Percentiles rank a stretch among this genome's conserved stretches.
Conservation (phyloP, 176 grass and related monocot species). For the Phyllostachys edulis region DNA sequence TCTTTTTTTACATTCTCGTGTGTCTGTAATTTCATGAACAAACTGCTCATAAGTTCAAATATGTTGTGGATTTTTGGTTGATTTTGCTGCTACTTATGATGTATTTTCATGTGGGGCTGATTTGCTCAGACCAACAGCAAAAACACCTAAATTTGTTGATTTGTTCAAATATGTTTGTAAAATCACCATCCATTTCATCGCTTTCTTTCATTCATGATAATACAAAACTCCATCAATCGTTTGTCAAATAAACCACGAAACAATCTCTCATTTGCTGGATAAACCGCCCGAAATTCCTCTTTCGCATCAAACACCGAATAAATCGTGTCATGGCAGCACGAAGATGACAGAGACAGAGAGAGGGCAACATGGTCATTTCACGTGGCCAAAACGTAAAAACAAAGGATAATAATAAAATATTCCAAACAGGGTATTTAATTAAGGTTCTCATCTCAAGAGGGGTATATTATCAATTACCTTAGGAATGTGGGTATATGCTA, state of each 20-base stretch:
- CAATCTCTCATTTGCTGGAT: too few species aligned
- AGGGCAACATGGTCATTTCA: too few species aligned
- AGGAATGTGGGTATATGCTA: too few species aligned
- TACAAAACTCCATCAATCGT: neutral
- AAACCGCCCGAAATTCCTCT: too few species aligned
- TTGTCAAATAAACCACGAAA: too few species aligned
- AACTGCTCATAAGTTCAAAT: constrained; percentile 23
- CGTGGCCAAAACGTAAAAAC: too few species aligned
- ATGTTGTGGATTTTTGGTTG: constrained; percentile 27
- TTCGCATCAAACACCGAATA: neutral
- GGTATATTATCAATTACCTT: too few species aligned
- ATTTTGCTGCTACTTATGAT: neutral
- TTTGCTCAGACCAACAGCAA: neutral
- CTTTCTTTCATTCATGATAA: neutral
- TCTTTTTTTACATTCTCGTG: neutral
- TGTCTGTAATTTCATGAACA: constrained; percentile 31
- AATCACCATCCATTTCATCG: neutral
- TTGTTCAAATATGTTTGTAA: neutral
- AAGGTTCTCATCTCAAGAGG: too few species aligned
- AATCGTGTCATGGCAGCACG: too few species aligned
- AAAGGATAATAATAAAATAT: too few species aligned
- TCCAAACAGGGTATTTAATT: too few species aligned
- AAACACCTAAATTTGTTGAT: neutral
- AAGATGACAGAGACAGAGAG: too few species aligned
- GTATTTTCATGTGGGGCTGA: neutral